These are phyloP conservation scores for Monascus purpureus DNA, from an alignment of 495 filamentous ascomycete genomes.

Conservation along the genomic window DNA sequence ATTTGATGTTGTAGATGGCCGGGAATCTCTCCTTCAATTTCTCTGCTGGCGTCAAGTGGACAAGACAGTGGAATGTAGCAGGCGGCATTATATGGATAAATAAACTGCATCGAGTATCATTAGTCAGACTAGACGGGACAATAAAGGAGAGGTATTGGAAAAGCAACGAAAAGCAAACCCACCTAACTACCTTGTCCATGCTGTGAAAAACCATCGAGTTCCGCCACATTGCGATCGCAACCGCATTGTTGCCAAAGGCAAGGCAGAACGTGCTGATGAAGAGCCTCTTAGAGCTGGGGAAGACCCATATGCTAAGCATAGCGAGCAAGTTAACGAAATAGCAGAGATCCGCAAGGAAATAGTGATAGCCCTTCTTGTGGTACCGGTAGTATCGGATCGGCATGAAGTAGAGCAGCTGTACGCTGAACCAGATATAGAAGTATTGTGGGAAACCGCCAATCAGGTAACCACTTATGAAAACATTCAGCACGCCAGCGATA, in stretches of 20 bases:
- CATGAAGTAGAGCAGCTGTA: slow-evolving; percentile 84
- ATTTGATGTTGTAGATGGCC: slow-evolving; percentile 71
- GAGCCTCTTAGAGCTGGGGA: slow-evolving; percentile 78
- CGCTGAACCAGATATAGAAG: slow-evolving; percentile 88
- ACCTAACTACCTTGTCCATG: slow-evolving; percentile 87
- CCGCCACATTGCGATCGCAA: slow-evolving; percentile 98
- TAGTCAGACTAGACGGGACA: no score
- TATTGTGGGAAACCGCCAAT: slow-evolving; percentile 74
- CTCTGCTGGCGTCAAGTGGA: slow-evolving; percentile 60
- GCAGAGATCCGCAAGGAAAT: slow-evolving; percentile 93
- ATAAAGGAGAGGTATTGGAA: neutral
- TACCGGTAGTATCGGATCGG: slow-evolving; percentile 87
- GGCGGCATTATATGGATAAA: slow-evolving; percentile 99
- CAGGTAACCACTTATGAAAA: slow-evolving; percentile 90
- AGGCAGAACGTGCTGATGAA: slow-evolving; percentile 91
- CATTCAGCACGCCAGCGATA: slow-evolving; percentile 89
- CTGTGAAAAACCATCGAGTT: slow-evolving; percentile 97
- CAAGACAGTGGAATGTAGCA: slow-evolving; percentile 78
- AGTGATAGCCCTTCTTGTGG: slow-evolving; percentile 81
- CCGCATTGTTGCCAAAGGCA: slow-evolving; percentile 89
- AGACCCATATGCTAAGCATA: slow-evolving; percentile 75
- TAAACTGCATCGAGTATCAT: slow-evolving; percentile 35
- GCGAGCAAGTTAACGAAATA: slow-evolving; percentile 93
- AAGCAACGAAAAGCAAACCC: no score
- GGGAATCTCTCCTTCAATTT: slow-evolving; percentile 63